Conservation (phyloP, 192 early-diverging fungal species). For the Rhizoclosmatium globosum region DNA sequence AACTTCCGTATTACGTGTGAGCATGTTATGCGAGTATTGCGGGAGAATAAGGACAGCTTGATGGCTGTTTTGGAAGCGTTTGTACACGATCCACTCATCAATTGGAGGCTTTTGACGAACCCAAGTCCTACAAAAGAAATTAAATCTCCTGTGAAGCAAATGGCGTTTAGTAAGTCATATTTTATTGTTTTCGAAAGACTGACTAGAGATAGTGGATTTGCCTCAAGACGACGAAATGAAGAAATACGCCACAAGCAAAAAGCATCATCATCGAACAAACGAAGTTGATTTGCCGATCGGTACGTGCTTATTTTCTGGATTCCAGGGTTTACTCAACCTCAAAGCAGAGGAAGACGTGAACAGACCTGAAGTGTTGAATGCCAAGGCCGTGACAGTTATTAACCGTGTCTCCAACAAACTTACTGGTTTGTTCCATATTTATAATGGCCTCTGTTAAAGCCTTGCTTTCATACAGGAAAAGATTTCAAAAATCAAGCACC, state of each 20-base stretch:
- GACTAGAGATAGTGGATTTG: not conserved
- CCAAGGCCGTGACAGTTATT: constrained; percentile 83
- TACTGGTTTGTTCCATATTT: constrained; percentile 60
- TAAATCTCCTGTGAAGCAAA: constrained; percentile 4
- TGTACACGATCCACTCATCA: constrained; percentile 95
- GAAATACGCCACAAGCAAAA: constrained; percentile 24
- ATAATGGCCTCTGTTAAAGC: not conserved
- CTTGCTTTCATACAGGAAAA: constrained; percentile 59
- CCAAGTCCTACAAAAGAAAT: constrained; percentile 51
- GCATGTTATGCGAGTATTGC: constrained; percentile 93
- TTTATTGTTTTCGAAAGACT: not conserved
- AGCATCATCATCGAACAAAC: constrained; percentile 12
- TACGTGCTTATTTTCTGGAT: not conserved
- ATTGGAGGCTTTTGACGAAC: constrained; percentile 79
- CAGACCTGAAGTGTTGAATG: constrained; percentile 74
- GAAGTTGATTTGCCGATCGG: constrained; percentile 20
- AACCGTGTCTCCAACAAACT: constrained; percentile 93
- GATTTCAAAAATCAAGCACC: constrained; percentile 87
- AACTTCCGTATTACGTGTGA: constrained; percentile 95
- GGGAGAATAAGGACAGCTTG: constrained; percentile 93
- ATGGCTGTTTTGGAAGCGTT: constrained; percentile 99
- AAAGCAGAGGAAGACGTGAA: constrained; percentile 55
- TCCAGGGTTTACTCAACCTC: not conserved
- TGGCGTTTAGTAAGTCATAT: constrained; percentile 1
- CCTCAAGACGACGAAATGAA: constrained; percentile 3